Conservation (phyloP, 768 basidiomycete genomes). For the Boletus sp. region DNA sequence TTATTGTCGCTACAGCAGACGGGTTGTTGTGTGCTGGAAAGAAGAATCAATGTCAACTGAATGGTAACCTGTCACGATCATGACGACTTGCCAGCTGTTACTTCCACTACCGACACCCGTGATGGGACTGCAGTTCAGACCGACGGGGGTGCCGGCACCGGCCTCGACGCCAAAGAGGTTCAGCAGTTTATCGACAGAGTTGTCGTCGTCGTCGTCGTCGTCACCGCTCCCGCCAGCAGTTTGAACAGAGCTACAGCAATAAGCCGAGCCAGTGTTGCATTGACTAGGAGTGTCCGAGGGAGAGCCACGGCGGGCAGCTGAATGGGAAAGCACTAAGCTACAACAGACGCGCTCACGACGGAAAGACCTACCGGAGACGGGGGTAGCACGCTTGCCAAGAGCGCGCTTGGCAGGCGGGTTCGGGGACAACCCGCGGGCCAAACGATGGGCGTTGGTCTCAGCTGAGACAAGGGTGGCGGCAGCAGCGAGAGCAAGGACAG, state of each 20-base stretch:
- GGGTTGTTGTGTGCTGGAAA: slow-evolving; percentile 28
- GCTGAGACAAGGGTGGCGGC: slow-evolving; percentile 37
- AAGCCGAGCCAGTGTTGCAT: slow-evolving; percentile 15
- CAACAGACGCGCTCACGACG: not conserved
- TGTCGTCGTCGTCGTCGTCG: accelerated
- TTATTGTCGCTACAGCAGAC: slow-evolving; percentile 41
- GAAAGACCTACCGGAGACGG: slow-evolving; percentile 32
- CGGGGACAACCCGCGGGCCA: slow-evolving; percentile 53
- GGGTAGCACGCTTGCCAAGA: slow-evolving; percentile 25
- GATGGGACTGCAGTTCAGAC: slow-evolving; percentile 34
- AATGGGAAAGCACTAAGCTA: not conserved
- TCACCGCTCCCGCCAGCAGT: not conserved
- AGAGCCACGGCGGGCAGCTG: slow-evolving; percentile 34
- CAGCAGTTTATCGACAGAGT: not conserved
- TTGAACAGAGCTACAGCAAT: slow-evolving; percentile 18
- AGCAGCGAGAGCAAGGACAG: slow-evolving; percentile 36
- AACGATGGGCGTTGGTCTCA: slow-evolving; percentile 50
- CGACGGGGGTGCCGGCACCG: slow-evolving; percentile 2
- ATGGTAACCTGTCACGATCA: accelerated
- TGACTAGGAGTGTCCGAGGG: slow-evolving; percentile 36
- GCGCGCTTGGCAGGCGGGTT: slow-evolving; percentile 38
- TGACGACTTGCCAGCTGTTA: slow-evolving; percentile 15
- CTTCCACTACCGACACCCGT: not conserved
- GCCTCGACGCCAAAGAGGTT: accelerated
- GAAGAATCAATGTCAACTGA: not conserved